Evolutionary conservation across 2,329 filamentous ascomycete species (phyloP), one percentile per base, ranked within the genome.

Genomic region (Cercospora zeina): DNA sequence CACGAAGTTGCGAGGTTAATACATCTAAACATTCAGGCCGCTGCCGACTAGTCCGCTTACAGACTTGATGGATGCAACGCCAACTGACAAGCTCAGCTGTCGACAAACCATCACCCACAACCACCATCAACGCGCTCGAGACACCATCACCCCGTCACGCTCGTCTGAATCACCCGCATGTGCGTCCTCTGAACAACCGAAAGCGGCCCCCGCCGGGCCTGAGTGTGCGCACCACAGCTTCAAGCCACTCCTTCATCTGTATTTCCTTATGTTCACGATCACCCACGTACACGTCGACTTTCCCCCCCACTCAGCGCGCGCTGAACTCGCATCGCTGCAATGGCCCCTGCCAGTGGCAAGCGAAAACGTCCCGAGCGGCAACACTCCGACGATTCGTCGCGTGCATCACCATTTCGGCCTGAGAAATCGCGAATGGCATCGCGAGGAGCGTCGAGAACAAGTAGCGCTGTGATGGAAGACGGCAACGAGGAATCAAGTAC

Each of bases 311-410:
- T 6, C 37, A 37, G 37, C 24, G 27, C 51, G 37, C 21, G 31
- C 37, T 36, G 47, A 30, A 10, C 13, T 47, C 27, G 19, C 14
- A 21, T 14, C 42, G 14, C 27, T 36, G 31, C 24, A 21, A 74
- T 74, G 72, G 69, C 72, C 59, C 70, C 72, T 42, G 64, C 68
- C 51, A 70, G 67, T 39, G 64, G 77, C 58, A 87, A 87, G 78
- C 79, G 85, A 65, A 87, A 87, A 78, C 78, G 81, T 62, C 74
- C 76, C 34, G 80, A 82, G 51, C 75, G 78, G 64, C 76, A 73
- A 51, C 76, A 74, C 62, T 77, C 79, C 13, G 73, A 80, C 55
- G 76, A 80, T 60, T 71, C 69, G 54, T 67, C 73, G 62, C 72
- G 81, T 60, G 79, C 79, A 39, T 83, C 81, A 61, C 81, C 81